phyloP scores from a whole-genome alignment of 129 eudicot species.

The Flaveria ramosissima region DNA sequence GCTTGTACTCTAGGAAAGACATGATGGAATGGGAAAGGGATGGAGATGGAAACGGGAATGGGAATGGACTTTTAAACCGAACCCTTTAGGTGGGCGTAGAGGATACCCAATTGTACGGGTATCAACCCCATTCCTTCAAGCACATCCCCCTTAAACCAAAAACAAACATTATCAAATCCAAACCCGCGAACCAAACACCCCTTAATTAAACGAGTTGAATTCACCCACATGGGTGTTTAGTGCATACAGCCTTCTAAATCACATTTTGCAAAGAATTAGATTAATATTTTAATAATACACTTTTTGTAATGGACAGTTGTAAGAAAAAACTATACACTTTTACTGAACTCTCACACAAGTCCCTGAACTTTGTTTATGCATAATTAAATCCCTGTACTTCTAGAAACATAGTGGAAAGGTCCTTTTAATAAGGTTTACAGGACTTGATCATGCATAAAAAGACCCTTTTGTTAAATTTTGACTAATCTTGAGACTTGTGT shows the following conservation, averaged over 20 bases:
- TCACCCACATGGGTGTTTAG: not conserved
- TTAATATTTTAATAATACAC: not conserved
- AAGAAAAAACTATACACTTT: not conserved
- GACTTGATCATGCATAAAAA: not conserved
- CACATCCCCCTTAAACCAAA: not conserved
- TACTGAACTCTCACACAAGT: not conserved
- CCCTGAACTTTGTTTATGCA: not conserved
- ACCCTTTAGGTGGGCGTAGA: not conserved
- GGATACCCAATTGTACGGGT: not conserved
- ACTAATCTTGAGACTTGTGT: not conserved
- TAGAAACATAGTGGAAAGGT: not conserved
- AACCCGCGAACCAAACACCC: not conserved
- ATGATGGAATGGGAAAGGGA: not conserved
- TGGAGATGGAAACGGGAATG: too few species aligned
- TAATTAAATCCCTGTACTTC: not conserved
- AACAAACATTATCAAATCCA: not conserved
- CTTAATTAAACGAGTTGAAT: not conserved
- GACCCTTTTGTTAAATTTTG: not conserved
- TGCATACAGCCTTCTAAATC: constrained; percentile 10
- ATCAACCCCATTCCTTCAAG: constrained; percentile 5
- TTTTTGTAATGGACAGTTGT: not conserved
- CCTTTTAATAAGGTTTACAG: not conserved
- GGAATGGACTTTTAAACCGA: not conserved
- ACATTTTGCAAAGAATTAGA: not conserved
- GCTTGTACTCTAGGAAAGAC: not conserved